Base-by-base conservation (phyloP, 2,329 filamentous ascomycete genomes). In the Epichloe scottii region DNA sequence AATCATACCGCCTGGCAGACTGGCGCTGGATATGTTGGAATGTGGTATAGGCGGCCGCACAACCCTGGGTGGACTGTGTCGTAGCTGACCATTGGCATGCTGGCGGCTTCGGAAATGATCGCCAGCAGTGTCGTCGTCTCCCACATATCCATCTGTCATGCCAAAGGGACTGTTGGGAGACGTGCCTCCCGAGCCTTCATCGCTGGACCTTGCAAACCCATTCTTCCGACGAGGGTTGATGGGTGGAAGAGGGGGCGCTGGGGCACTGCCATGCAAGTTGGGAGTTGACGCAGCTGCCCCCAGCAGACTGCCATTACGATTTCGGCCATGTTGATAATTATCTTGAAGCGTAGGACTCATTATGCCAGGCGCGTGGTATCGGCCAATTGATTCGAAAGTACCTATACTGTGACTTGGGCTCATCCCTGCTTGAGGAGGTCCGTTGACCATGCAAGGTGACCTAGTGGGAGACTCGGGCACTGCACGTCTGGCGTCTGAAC, bases 191-290 rank as follows among this genome's bases (percentile, higher is more conserved):
- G 42, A 19, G 21, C 66, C 65, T 11, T 71, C 68, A 5, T 64
- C 65, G 12, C 61, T 62, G 17, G 65, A 64, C 17, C 67, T 65
- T 39, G 63, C 56, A 19, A 71, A 54, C 3, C 64, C 62, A 10
- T 70, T 71, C 49, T 75, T 71, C 10, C 78, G 72, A 46, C 76
- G 71, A 30, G 78, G 78, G 59, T 81, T 81, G 60, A 82, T 77
- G 2, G 78, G 77, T 2, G 78, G 78, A 37, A 82, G 53, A 2
- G 78, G 78, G 2, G 78, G 77, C 2, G 66, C 69, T 26, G 59
- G 52, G 17, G 60, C 57, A 11, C 59, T 62, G 5, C 62, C 60
- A 45, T 68, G 68, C 41, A 70, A 55, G 52, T 69, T 68, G 1
- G 69, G 66, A 5, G 66, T 67, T 12, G 68, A 70, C 5, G 59